Base-by-base conservation (phyloP, 1,284 basidiomycete species). In the Malassezia psittaci region DNA sequence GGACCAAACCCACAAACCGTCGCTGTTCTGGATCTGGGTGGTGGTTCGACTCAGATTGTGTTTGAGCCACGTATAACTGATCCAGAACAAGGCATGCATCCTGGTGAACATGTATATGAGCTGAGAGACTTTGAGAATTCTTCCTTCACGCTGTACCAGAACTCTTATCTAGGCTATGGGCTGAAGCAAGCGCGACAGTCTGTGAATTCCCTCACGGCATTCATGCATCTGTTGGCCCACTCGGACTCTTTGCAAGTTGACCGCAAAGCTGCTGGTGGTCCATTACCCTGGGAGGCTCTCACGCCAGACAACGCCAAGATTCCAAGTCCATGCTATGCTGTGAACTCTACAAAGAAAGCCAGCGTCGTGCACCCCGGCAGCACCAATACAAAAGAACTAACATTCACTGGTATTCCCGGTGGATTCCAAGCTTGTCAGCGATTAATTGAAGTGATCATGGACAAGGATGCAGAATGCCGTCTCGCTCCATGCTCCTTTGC, bases 11-110 rank as follows among this genome's bases (percentile, higher is more conserved):
- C n/a, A 76, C 60, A 62, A 34, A 79, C 88, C n/a, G 88, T 88
- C 59, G 93, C 91, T 16, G 89, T 96, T 44, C 85, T 98, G 63
- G 93, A 98, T 74, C 83, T 98, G 46, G 94, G 93, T 10, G 93
- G 94, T 6, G 93, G 87, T 16, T 93, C 89, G 50, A 98, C 93
- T 18, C 93, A 96, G 77, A 96, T 98, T 73, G 91, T 96, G 52
- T 96, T 98, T 69, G 85, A 94, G 78, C 93, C 93, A 1, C 79
- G 65, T 77, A 51, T 77, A 78, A 38, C 51, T 5, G 57, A 56
- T 2, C 42, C 12, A 77, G 80, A 55, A 69, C 76, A 46, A 74
- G 75, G 57, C 77, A 96, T 62, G 82, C 81, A 67, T 83, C 71
- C 88, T 11, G 91, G 91, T 42, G 91, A 96, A 61, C 93, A 98